Percentiles rank a stretch among this genome's conserved stretches.
phyloP scores from a whole-genome alignment of 2,329 filamentous ascomycete genomes.

The Aureobasidium sp. region DNA sequence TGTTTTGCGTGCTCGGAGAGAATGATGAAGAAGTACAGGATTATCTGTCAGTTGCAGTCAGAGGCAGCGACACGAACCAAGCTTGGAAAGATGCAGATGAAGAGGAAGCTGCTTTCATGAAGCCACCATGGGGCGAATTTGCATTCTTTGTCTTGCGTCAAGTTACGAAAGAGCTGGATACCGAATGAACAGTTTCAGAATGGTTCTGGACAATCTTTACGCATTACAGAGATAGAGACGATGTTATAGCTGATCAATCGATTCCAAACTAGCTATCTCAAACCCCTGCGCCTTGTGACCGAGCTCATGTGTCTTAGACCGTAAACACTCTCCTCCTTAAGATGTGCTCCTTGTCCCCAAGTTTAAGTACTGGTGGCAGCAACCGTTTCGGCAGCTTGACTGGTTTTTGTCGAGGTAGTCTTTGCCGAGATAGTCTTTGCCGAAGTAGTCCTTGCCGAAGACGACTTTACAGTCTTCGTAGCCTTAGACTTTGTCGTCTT shows the following conservation, averaged over 20 bases:
- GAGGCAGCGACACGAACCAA: neutral
- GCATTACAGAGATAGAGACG: no score
- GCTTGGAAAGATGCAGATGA: neutral
- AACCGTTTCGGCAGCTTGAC: neutral
- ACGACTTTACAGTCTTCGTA: neutral
- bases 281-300: neutral
- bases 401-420: neutral
- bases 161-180: neutral
- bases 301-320: neutral
- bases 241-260: neutral
- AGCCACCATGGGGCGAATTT: neutral
- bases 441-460: neutral
- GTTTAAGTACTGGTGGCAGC: neutral
- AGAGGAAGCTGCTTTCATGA: neutral
- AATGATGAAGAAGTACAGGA: neutral
- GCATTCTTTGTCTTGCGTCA: neutral
- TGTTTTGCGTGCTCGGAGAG: neutral
- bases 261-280: neutral
- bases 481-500: neutral
- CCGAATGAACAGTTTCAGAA: no score
- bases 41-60: neutral
- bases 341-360: neutral
- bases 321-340: neutral
- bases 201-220: no score
- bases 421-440: neutral